These are phyloP conservation scores for Monascus purpureus DNA, from an alignment of 495 filamentous ascomycete species.

Conservation along the genomic window DNA sequence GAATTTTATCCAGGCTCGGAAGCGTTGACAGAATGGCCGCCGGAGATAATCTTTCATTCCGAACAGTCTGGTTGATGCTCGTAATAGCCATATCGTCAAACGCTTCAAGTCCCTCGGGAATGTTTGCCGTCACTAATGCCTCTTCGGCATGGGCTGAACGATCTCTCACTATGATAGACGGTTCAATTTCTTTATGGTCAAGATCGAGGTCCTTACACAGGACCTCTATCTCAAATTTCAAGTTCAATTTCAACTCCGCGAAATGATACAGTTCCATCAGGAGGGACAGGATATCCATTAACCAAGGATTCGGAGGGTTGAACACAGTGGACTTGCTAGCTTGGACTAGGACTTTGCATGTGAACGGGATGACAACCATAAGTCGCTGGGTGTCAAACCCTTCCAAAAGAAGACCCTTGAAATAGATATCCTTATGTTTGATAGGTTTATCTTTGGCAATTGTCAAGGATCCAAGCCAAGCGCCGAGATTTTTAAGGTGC, in stretches of 20 bases:
- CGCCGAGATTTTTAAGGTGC: constrained; percentile 80
- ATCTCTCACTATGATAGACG: constrained; percentile 65
- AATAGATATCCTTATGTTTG: constrained; percentile 91
- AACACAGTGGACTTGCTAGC: constrained; percentile 79
- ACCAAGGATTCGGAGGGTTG: constrained; percentile 88
- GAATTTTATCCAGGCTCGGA: constrained; percentile 59
- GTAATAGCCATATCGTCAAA: constrained; percentile 69
- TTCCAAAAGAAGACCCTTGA: constrained; percentile 88
- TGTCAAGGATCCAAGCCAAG: constrained; percentile 88
- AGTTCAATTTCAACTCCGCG: constrained; percentile 85
- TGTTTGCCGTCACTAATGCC: constrained; percentile 33
- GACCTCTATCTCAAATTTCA: constrained; percentile 97
- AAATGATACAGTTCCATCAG: constrained; percentile 84
- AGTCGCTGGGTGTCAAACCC: constrained; percentile 81
- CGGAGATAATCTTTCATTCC: constrained; percentile 55
- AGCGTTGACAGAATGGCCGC: constrained; percentile 58
- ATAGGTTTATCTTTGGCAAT: constrained; percentile 91
- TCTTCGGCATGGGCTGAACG: constrained; percentile 49
- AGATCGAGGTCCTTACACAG: constrained; percentile 83
- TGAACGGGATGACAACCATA: constrained; percentile 85
- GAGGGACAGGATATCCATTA: constrained; percentile 83
- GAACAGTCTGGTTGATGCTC: constrained; percentile 52
- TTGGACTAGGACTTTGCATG: constrained; percentile 83
- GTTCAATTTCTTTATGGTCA: constrained; percentile 75
- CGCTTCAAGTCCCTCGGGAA: constrained; percentile 57